A percentile compares a stretch with the other conserved stretches of the same genome.
Conservation (phyloP, 1,284 basidiomycete species). For the Polyporus tsugae region DNA sequence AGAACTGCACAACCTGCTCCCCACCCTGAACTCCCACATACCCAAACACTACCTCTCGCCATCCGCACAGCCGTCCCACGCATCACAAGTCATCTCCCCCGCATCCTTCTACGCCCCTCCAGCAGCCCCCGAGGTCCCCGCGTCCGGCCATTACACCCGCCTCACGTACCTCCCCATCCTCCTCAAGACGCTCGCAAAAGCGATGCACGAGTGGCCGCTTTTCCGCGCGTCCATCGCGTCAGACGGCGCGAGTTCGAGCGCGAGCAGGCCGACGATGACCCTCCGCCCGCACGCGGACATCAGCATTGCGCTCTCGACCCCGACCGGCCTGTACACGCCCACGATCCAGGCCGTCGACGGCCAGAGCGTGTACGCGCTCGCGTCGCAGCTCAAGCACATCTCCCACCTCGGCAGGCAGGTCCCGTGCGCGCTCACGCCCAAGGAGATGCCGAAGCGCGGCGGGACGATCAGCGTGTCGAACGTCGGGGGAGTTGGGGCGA, state of each 20-base stretch:
- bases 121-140: slow-evolving; percentile 48
- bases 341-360: slow-evolving; percentile 73
- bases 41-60: slow-evolving; percentile 67
- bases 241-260: slow-evolving; percentile 22
- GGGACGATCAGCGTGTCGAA: slow-evolving; percentile 91
- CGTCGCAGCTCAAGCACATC: slow-evolving; percentile 68
- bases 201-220: slow-evolving; percentile 87
- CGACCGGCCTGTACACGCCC: slow-evolving; percentile 89
- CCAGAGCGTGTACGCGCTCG: slow-evolving; percentile 70
- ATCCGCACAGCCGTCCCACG: slow-evolving; percentile 36
- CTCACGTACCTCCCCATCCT: slow-evolving; percentile 89
- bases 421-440: slow-evolving; percentile 68
- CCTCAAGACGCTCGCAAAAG: slow-evolving; percentile 83
- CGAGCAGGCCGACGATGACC: slow-evolving; percentile 65
- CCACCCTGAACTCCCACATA: slow-evolving; percentile 75
- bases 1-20: slow-evolving; percentile 73
- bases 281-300: slow-evolving; percentile 79
- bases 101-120: slow-evolving; percentile 55
- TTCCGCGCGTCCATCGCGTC: slow-evolving; percentile 76
- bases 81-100: slow-evolving; percentile 54
- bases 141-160: slow-evolving; percentile 62
- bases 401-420: slow-evolving; percentile 70
- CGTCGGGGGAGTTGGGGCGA: slow-evolving; percentile 82
- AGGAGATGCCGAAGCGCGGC: slow-evolving; percentile 72
- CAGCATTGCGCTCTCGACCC: slow-evolving; percentile 80